phyloP scores from a whole-genome alignment of 2,329 filamentous ascomycete genomes.

The Fusarium redolens region DNA sequence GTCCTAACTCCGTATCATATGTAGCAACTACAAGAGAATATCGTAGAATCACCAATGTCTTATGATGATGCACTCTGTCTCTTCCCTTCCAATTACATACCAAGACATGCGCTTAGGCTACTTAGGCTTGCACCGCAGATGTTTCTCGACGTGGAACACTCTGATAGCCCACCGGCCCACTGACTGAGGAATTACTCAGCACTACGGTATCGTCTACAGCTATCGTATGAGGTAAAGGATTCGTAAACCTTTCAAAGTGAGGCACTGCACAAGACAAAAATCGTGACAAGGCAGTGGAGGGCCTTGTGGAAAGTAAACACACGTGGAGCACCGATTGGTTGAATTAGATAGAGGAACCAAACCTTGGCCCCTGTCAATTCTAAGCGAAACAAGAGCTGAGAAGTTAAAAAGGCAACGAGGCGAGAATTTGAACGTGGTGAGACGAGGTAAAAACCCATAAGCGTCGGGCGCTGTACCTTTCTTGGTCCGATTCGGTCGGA shows the following conservation, averaged over 20 bases:
- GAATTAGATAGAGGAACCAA: slow-evolving; percentile 6
- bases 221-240: neutral
- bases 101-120: neutral
- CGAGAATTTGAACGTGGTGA: slow-evolving; percentile 12
- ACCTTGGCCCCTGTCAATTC: slow-evolving; percentile 25
- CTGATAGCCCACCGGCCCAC: slow-evolving; percentile 18
- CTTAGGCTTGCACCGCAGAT: neutral
- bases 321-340: slow-evolving; percentile 40
- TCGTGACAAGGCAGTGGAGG: slow-evolving; percentile 10
- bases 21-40: neutral
- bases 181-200: slow-evolving; percentile 2
- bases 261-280: slow-evolving; percentile 4
- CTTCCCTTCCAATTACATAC: neutral
- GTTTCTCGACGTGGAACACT: slow-evolving; percentile 11
- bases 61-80: neutral
- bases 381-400: slow-evolving; percentile 22
- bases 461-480: slow-evolving; percentile 3
- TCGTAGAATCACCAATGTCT: neutral
- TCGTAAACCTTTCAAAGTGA: slow-evolving; percentile 3
- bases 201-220: neutral
- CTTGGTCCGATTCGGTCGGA: slow-evolving; percentile 26
- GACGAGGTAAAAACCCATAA: slow-evolving; percentile 12
- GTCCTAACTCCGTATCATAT: neutral
- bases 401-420: slow-evolving; percentile 11
- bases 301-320: slow-evolving; percentile 17